These are phyloP conservation scores for Colletotrichum nymphaeae DNA, from an alignment of 2,329 filamentous ascomycete species.

Conservation along the genomic window DNA sequence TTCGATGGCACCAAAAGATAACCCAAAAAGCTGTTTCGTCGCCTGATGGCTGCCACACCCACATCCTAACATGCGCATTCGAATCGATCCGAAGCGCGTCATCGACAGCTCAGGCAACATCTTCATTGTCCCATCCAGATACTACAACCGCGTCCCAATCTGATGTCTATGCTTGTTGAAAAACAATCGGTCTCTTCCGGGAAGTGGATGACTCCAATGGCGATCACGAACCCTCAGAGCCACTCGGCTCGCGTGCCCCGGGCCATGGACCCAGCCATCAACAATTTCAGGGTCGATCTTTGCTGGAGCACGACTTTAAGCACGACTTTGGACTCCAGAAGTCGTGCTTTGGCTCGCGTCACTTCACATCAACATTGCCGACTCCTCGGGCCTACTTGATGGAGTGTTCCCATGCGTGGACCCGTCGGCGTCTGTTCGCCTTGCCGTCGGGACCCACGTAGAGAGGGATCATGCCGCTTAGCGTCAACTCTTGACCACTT, in stretches of 20 bases:
- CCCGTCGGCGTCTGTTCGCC: not conserved
- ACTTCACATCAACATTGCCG: not conserved
- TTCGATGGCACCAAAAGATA: constrained; percentile 20
- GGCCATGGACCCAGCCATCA: not conserved
- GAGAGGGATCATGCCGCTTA: not conserved
- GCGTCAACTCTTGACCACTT: not conserved
- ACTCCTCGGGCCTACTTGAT: not conserved
- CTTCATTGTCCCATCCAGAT: not conserved
- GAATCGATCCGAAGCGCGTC: constrained; percentile 20
- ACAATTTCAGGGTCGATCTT: constrained; percentile 3
- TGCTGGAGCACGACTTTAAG: constrained; percentile 1
- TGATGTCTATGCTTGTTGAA: not conserved
- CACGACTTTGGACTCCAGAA: constrained; percentile 17
- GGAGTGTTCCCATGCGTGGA: not conserved
- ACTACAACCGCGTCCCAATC: not conserved
- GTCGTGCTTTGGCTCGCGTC: constrained; percentile 8
- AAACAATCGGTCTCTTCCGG: constrained; percentile 12
- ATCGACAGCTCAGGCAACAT: constrained; percentile 6
- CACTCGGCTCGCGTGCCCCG: constrained; percentile 25
- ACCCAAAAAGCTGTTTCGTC: constrained; percentile 3
- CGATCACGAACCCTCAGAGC: constrained; percentile 5
- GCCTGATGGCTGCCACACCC: constrained; percentile 17
- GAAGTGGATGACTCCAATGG: constrained; percentile 4
- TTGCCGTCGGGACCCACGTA: constrained; percentile 2
- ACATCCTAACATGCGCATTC: not conserved